phyloP scores from a whole-genome alignment of 768 basidiomycete species.

The Galerina sulciceps region DNA sequence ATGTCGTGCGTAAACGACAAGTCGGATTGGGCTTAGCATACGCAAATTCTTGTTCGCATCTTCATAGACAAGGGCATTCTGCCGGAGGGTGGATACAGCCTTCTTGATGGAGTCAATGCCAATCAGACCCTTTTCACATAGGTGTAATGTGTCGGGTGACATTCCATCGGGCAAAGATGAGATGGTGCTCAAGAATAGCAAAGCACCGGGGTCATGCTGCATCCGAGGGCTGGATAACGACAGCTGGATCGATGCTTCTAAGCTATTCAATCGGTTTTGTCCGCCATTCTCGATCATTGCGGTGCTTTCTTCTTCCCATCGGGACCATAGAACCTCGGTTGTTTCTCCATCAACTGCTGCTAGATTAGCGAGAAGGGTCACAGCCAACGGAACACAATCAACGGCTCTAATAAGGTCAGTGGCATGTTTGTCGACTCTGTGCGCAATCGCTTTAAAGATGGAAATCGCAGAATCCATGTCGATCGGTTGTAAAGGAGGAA shows the following conservation, averaged over 20 bases:
- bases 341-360: constrained; percentile 35
- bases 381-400: constrained; percentile 36
- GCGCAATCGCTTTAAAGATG: constrained; percentile 29
- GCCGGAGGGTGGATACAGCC: constrained; percentile 28
- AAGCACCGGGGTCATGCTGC: constrained; percentile 25
- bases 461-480: constrained; percentile 24
- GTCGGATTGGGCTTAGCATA: constrained; percentile 32
- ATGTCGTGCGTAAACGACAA: constrained; percentile 24
- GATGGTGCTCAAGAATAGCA: constrained; percentile 28
- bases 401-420: constrained; percentile 29
- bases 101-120: constrained; percentile 24
- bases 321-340: constrained; percentile 29
- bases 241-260: constrained; percentile 34
- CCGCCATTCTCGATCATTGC: constrained; percentile 29
- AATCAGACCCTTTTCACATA: constrained; percentile 21
- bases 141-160: constrained; percentile 17
- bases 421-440: constrained; percentile 24
- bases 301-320: constrained; percentile 33
- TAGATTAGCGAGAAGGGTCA: constrained; percentile 34
- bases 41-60: constrained; percentile 23
- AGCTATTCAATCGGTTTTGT: constrained; percentile 28
- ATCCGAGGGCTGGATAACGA: constrained; percentile 34
- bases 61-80: constrained; percentile 29
- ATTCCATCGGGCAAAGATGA: constrained; percentile 34
- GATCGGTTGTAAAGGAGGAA: constrained; percentile 31